These are phyloP conservation scores for Diaporthe longicolla DNA, from an alignment of 2,329 filamentous ascomycete species.

Conservation along the genomic window DNA sequence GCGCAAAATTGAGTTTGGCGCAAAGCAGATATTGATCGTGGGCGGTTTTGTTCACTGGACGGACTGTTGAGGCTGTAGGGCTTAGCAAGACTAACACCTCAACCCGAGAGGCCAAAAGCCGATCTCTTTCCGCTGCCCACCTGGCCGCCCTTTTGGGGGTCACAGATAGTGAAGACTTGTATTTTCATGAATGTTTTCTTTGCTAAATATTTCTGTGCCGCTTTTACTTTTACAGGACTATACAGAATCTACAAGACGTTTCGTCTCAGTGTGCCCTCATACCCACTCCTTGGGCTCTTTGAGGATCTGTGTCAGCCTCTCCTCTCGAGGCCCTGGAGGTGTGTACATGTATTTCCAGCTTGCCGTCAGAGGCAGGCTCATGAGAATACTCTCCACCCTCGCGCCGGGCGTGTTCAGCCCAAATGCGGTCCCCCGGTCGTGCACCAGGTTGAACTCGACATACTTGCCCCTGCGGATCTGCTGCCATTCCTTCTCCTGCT, in stretches of 20 bases:
- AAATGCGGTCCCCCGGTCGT: constrained; percentile 95
- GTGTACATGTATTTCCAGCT: constrained; percentile 97
- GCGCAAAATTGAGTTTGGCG: neutral
- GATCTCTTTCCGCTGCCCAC: neutral
- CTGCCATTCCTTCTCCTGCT: constrained; percentile 94
- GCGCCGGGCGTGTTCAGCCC: constrained; percentile 93
- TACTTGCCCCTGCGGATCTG: constrained; percentile 94
- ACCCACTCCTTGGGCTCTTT: constrained; percentile 77
- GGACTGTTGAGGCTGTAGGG: neutral
- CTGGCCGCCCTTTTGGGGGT: no score
- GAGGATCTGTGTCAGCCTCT: constrained; percentile 81
- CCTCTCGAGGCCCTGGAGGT: constrained; percentile 82
- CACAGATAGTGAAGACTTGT: neutral
- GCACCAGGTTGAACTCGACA: constrained; percentile 98
- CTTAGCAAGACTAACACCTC: neutral
- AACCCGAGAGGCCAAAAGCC: neutral
- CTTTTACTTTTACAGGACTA: constrained; percentile 21
- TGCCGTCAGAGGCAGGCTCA: constrained; percentile 95
- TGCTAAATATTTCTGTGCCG: constrained; percentile 24
- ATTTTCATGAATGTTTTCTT: neutral
- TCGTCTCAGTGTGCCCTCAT: constrained; percentile 52
- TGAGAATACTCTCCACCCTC: constrained; percentile 94
- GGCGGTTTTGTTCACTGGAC: neutral
- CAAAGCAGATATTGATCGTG: neutral
- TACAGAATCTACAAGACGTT: constrained; percentile 24